Conservation (phyloP, 305 asterid genomes). For the Fraxinus dipetala region DNA sequence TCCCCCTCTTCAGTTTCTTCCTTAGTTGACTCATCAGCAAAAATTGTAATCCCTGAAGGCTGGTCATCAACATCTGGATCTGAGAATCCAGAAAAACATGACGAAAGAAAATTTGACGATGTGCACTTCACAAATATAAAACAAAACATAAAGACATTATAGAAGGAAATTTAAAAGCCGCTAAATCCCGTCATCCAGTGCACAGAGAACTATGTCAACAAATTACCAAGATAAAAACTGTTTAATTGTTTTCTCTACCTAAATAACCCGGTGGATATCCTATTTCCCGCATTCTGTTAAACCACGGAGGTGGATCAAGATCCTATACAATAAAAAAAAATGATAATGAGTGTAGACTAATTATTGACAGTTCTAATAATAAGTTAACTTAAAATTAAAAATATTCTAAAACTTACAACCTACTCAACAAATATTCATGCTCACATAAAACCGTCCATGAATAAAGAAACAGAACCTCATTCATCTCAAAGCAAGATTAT, state of each 20-base stretch:
- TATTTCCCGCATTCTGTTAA: constrained; percentile 87
- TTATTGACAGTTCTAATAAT: neutral
- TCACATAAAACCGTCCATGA: neutral
- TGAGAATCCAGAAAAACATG: constrained; percentile 20
- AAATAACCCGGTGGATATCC: constrained; percentile 97
- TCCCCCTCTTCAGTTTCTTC: constrained; percentile 81
- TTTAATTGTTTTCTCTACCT: constrained; percentile 41
- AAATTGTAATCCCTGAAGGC: constrained; percentile 93
- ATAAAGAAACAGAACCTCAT: constrained; percentile 1
- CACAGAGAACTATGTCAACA: neutral
- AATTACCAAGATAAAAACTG: neutral
- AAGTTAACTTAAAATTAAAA: constrained; percentile 7
- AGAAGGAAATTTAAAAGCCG: neutral
- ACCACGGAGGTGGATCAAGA: constrained; percentile 99
- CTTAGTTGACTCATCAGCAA: constrained; percentile 57
- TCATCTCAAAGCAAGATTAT: constrained; percentile 16
- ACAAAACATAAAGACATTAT: neutral
- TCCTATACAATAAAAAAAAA: constrained; percentile 44
- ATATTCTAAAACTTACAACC: neutral
- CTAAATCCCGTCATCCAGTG: neutral
- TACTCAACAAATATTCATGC: neutral
- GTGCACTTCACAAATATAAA: neutral
- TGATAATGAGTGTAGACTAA: constrained; percentile 13
- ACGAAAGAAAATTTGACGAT: neutral
- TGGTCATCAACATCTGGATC: constrained; percentile 57